phyloP scores from a whole-genome alignment of 148 eudicot genomes.

The Vaccinium macrocarpon region DNA sequence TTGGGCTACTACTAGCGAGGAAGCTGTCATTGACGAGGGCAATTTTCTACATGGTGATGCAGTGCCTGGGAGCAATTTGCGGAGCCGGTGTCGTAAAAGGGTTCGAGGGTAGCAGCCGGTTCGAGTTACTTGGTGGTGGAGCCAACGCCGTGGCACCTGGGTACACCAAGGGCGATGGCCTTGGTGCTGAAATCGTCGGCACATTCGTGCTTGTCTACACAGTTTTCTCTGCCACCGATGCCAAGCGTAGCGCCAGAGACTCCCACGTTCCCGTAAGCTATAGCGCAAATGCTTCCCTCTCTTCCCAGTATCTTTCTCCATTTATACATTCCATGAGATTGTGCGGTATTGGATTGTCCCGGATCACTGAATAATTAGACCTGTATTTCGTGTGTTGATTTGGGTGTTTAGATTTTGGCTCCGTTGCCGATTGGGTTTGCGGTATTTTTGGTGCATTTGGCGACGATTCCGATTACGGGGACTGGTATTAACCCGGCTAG shows the following conservation, averaged over 20 bases:
- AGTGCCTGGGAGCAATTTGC: conserved; percentile 21
- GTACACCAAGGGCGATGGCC: conserved; percentile 26
- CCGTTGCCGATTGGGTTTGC: conserved; percentile 29
- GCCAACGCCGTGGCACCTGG: conserved; percentile 18
- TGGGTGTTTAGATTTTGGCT: conserved; percentile 51
- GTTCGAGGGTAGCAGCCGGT: neutral
- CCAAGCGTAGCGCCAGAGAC: conserved; percentile 30
- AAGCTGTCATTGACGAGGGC: conserved; percentile 25
- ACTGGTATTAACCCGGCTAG: conserved; percentile 16
- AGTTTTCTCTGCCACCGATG: conserved; percentile 29
- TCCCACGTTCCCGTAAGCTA: conserved; percentile 30
- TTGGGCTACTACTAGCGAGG: conserved; percentile 25
- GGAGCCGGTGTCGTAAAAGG: conserved; percentile 29
- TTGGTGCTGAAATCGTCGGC: conserved; percentile 23
- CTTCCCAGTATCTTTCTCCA: neutral
- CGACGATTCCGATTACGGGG: conserved; percentile 11
- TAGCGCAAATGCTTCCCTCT: neutral
- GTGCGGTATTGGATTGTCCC: too few relatives aligned
- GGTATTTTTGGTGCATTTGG: conserved; percentile 15
- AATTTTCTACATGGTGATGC: conserved; percentile 29
- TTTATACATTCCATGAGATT: too few relatives aligned
- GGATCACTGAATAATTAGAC: too few relatives aligned
- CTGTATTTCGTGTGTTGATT: too few relatives aligned
- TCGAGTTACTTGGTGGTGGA: conserved; percentile 19
- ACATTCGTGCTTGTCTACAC: conserved; percentile 24